A percentile compares a stretch with the other conserved stretches of the same genome.
phyloP scores from a whole-genome alignment of 1,139 yeast genomes.

The Magnusiomyces magnusii region DNA sequence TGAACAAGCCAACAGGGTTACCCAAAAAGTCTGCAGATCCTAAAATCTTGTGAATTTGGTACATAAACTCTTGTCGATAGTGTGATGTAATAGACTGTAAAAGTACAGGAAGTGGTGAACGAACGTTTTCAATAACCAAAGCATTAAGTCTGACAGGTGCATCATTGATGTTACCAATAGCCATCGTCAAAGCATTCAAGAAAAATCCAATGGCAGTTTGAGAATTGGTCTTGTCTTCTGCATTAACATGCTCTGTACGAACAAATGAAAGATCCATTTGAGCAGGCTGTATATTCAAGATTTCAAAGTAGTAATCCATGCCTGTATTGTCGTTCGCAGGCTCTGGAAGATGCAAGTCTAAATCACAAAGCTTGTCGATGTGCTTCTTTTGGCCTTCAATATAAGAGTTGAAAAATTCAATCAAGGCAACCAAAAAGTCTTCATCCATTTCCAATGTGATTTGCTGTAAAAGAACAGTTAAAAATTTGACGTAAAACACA shows the following conservation, averaged over 20 bases:
- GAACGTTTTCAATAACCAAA: slow-evolving; percentile 74
- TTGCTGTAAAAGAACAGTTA: slow-evolving; percentile 82
- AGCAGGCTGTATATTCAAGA: slow-evolving; percentile 86
- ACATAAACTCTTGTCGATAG: slow-evolving; percentile 86
- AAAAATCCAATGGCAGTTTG: slow-evolving; percentile 57
- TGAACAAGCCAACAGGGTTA: slow-evolving; percentile 94
- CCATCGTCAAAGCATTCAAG: slow-evolving; percentile 86
- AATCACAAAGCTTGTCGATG: slow-evolving; percentile 50
- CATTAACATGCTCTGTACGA: slow-evolving; percentile 73
- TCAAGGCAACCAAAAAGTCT: slow-evolving; percentile 74
- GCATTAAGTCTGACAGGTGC: slow-evolving; percentile 93
- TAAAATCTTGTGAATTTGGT: slow-evolving; percentile 83
- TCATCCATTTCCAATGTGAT: slow-evolving; percentile 91
- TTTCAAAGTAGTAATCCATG: slow-evolving; percentile 83
- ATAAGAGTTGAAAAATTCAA: slow-evolving; percentile 57
- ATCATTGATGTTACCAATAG: slow-evolving; percentile 93
- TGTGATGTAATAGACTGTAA: slow-evolving; percentile 70
- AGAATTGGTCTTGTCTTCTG: slow-evolving; percentile 46
- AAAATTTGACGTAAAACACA: slow-evolving; percentile 81
- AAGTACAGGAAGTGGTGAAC: slow-evolving; percentile 76
- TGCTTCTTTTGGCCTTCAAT: slow-evolving; percentile 53
- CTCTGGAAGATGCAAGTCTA: slow-evolving; percentile 56
- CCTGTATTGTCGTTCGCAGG: slow-evolving; percentile 55
- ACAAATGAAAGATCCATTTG: slow-evolving; percentile 86
- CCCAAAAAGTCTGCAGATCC: slow-evolving; percentile 98